phyloP scores from a whole-genome alignment of 768 basidiomycete species.

The Russula olivacea region DNA sequence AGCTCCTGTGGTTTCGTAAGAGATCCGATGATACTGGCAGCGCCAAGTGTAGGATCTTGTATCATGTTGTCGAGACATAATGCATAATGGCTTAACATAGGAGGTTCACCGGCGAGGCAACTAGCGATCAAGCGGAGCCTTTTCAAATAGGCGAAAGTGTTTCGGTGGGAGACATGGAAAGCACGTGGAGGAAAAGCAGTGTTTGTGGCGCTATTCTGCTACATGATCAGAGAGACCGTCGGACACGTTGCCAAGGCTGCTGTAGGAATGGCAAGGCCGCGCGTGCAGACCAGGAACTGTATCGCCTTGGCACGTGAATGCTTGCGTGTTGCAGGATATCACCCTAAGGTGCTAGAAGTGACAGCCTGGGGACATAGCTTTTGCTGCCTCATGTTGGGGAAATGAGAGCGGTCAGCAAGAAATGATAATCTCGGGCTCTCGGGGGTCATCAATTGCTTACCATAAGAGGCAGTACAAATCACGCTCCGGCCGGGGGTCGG shows the following conservation, averaged over 20 bases:
- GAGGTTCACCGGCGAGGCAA: neutral
- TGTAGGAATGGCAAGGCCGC: neutral
- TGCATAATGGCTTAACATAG: neutral
- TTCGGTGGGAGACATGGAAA: constrained; percentile 3
- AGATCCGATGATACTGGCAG: neutral
- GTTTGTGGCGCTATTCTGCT: constrained; percentile 8
- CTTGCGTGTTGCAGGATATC: neutral
- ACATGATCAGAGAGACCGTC: constrained; percentile 1
- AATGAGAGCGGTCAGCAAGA: neutral
- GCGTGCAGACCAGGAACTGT: neutral
- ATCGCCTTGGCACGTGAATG: neutral
- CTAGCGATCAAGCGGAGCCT: neutral
- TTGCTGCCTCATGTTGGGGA: neutral
- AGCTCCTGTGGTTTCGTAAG: neutral
- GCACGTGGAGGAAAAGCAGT: neutral
- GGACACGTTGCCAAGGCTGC: neutral
- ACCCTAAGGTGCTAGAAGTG: too few relatives aligned
- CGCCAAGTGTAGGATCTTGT: neutral
- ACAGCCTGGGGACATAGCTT: neutral
- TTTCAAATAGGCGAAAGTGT: neutral
- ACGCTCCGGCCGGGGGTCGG: neutral
- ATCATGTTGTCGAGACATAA: neutral
- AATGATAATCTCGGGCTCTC: neutral
- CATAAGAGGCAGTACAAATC: neutral
- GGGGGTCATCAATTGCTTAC: neutral